Conservation (phyloP, 208 protist species). For the Acanthamoeba sp. region DNA sequence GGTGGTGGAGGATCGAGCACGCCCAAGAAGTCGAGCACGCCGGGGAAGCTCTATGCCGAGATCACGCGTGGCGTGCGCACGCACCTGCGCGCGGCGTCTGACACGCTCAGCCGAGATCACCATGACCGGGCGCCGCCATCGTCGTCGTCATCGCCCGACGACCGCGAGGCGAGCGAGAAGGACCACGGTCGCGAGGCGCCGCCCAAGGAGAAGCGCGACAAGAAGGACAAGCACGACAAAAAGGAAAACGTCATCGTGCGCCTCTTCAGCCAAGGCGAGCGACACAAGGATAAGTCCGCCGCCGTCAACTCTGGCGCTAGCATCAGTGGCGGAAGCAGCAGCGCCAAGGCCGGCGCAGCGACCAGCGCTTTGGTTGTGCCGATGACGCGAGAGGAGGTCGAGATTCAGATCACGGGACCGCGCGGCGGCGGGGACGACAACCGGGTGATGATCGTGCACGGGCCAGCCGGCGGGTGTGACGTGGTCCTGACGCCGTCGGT, state of each 20-base stretch:
- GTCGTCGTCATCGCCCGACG: background rate
- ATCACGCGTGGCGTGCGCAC: conserved; percentile 36
- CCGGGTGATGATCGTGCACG: background rate
- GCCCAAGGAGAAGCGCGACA: conserved; percentile 8
- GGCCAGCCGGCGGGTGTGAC: background rate
- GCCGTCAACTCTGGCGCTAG: background rate
- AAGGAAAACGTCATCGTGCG: conserved; percentile 49
- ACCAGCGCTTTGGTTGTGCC: background rate
- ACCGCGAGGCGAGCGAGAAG: background rate
- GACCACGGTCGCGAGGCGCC: background rate
- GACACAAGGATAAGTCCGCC: background rate
- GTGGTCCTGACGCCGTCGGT: background rate
- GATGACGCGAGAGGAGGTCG: background rate
- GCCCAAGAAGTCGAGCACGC: background rate
- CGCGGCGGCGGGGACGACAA: too few species aligned
- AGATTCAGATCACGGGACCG: background rate
- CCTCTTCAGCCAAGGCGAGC: conserved; percentile 8
- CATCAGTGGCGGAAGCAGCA: background rate
- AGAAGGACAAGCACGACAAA: conserved; percentile 44
- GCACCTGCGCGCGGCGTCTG: background rate
- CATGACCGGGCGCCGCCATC: too few species aligned
- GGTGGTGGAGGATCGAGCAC: background rate
- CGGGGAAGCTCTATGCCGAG: conserved; percentile 20
- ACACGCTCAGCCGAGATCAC: background rate
- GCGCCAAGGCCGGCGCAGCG: background rate